Conservation (phyloP, 495 filamentous ascomycete species). For the Penicillium alfredii region DNA sequence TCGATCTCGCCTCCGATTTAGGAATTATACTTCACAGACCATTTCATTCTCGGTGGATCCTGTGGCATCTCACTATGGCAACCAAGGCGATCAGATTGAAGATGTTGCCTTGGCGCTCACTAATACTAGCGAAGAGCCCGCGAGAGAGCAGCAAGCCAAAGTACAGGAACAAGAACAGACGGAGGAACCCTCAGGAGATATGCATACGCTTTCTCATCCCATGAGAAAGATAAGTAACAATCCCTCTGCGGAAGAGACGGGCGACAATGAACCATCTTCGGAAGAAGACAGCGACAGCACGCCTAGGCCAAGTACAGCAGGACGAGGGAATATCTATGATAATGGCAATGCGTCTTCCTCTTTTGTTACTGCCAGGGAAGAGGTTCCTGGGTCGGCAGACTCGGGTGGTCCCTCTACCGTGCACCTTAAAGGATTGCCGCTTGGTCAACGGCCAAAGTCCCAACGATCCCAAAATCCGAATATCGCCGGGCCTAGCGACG, state of each 20-base stretch:
- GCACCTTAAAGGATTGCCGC: slow-evolving; percentile 1
- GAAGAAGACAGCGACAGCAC: slow-evolving; percentile 16
- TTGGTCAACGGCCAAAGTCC: slow-evolving; percentile 7
- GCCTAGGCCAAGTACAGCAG: slow-evolving; percentile 1
- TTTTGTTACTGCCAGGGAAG: slow-evolving; percentile 30
- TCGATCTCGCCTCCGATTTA: slow-evolving; percentile 44
- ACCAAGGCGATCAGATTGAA: slow-evolving; percentile 32
- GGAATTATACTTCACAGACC: slow-evolving; percentile 51
- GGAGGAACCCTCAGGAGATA: slow-evolving; percentile 15
- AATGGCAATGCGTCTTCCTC: slow-evolving; percentile 19
- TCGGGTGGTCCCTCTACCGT: slow-evolving; percentile 16
- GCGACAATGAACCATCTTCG: too few relatives aligned
- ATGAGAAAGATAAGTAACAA: slow-evolving; percentile 3
- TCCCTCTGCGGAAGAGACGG: slow-evolving; percentile 6
- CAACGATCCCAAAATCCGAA: slow-evolving; percentile 13
- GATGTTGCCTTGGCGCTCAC: slow-evolving; percentile 20
- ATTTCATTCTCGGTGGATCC: slow-evolving; percentile 49
- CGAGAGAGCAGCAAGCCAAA: slow-evolving; percentile 13
- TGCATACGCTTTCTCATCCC: slow-evolving; percentile 17
- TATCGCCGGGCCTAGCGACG: slow-evolving; percentile 13
- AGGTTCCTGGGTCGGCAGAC: slow-evolving; percentile 10
- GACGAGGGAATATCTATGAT: slow-evolving; percentile 6
- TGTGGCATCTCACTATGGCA: slow-evolving; percentile 34
- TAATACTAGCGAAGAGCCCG: slow-evolving; percentile 9
- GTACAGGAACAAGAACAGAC: slow-evolving; percentile 11